Base-by-base conservation (phyloP, 441 rosid genomes). In the Dalechampia spathulata region DNA sequence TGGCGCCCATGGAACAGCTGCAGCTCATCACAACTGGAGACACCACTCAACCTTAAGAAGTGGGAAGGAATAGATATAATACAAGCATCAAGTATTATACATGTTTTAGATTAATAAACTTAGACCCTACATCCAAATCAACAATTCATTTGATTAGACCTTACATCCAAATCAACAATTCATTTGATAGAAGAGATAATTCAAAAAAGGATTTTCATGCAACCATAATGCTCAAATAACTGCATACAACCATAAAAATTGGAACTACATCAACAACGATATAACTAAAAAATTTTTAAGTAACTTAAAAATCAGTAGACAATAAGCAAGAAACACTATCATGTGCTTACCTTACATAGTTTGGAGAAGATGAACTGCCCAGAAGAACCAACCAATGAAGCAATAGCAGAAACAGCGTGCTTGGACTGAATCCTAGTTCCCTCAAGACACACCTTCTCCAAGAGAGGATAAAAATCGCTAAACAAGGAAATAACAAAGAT, bases 371-470 rank as follows among this genome's bases (percentile, higher is more conserved):
- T 67, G 56, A 32, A 64, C 48, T 76, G 70, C 48, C 75, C 77
- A 38, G 97, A 82, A 64, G 78, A 64, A 61, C 78, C 78, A 61
- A 70, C 61, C 61, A 93, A 57, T 42, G 90, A 80, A 76, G 85
- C 83, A 56, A 93, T 81, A 45, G 97, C 91, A 30, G 90, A 85
- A 71, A 90, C 95, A 68, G 93, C 97, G 62, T 61, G 63, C 75
- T 93, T 93, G 30, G 97, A 75, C 75, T 87, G 95, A 45, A 70
- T 34, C 44, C 99, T 92, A 72, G 90, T 80, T 58, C 99, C 97
- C 64, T 78, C 86, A 52, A 78, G 72, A 75, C 96, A 87, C 52
- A 74, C 48, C 65, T 59, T 80, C 83, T 79, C 74, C 81, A 90
- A 67, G 59, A 77, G 62, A 52, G 85, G 80, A 63, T 74, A 78